Percentiles rank a stretch among this genome's conserved stretches.
phyloP scores from a whole-genome alignment of 1,139 yeast genomes.

The Nakaseomyces kungkrabaensis region DNA sequence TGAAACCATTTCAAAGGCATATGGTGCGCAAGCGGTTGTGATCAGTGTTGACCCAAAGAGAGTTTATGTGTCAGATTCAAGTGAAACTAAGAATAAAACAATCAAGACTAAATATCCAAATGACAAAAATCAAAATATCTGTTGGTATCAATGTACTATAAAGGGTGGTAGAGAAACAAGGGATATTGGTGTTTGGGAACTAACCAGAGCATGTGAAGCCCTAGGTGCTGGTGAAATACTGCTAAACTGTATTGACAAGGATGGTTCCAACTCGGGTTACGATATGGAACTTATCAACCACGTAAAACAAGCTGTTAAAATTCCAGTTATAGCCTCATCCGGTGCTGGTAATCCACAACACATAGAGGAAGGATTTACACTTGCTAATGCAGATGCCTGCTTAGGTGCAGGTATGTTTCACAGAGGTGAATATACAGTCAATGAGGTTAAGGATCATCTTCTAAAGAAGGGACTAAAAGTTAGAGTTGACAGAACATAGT shows the following conservation, averaged over 20 bases:
- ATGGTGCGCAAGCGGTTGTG: constrained; percentile 95
- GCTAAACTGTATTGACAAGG: constrained; percentile 89
- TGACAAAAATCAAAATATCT: constrained; percentile 75
- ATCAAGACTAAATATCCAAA: constrained; percentile 54
- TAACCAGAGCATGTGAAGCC: constrained; percentile 78
- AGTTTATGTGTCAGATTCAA: constrained; percentile 55
- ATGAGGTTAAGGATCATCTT: constrained; percentile 65
- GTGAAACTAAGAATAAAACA: constrained; percentile 50
- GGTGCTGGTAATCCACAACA: constrained; percentile 94
- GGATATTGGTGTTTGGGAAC: constrained; percentile 84
- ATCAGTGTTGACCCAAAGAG: constrained; percentile 94
- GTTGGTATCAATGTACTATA: constrained; percentile 91
- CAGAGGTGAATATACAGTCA: constrained; percentile 82
- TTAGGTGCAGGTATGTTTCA: constrained; percentile 98
- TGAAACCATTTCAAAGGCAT: constrained; percentile 81
- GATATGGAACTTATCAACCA: constrained; percentile 76
- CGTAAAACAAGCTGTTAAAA: constrained; percentile 61
- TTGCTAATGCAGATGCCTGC: constrained; percentile 88
- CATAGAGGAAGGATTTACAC: constrained; percentile 73
- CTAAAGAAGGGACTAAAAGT: constrained; percentile 42
- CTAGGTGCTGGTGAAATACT: constrained; percentile 96
- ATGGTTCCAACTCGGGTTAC: constrained; percentile 88
- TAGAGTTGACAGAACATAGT: constrained; percentile 33
- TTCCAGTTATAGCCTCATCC: constrained; percentile 93
- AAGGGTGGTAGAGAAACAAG: constrained; percentile 91